These are phyloP conservation scores for Circinella minor DNA, from an alignment of 371 early-diverging fungal species.

Conservation along the genomic window DNA sequence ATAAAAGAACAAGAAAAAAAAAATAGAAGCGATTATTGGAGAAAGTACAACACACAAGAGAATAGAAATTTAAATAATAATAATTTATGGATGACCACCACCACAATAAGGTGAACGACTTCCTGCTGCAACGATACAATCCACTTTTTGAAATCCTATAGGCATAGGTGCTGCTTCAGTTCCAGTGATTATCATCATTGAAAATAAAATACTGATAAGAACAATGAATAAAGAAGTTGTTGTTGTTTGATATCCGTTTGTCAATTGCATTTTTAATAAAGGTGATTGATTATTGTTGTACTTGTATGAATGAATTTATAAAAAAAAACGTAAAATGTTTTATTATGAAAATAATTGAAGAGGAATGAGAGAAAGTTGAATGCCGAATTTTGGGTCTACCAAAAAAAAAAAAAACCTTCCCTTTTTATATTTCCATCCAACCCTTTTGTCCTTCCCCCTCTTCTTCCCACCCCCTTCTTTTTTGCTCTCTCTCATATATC, in stretches of 20 bases:
- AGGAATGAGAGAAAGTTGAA: too few species aligned
- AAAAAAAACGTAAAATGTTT: background rate
- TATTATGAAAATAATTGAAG: too few species aligned
- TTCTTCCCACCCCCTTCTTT: background rate
- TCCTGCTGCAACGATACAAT: conserved; percentile 2
- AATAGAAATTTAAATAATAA: background rate
- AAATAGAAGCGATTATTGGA: too few species aligned
- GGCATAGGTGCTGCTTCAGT: conserved; percentile 7
- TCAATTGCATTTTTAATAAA: background rate
- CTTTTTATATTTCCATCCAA: background rate
- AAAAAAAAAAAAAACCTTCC: too few species aligned
- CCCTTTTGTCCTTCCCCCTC: background rate
- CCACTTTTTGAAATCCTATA: background rate
- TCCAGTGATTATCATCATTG: background rate
- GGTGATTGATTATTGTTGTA: background rate
- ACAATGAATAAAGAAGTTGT: background rate
- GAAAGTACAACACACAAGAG: background rate
- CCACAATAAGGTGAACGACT: conserved; percentile 7
- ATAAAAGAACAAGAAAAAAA: too few species aligned
- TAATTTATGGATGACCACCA: background rate
- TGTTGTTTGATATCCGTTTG: background rate
- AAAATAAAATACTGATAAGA: background rate
- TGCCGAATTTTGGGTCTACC: too few species aligned
- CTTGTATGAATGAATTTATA: background rate
- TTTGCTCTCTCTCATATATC: too few species aligned